Evolutionary conservation across 306 rosid genomes (phyloP).

Genomic region (Bauhinia variegata): DNA sequence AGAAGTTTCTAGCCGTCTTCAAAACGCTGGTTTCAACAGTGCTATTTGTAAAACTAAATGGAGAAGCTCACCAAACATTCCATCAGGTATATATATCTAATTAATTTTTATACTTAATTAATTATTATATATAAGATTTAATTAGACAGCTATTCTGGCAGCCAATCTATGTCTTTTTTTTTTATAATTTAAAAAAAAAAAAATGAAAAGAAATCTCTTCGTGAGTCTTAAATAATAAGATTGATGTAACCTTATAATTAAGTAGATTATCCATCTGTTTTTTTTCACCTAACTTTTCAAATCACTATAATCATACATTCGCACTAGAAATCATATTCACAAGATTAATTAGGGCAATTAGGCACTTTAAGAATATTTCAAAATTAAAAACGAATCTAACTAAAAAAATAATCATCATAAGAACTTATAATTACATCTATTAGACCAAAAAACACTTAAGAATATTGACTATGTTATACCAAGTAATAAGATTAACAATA

Average conservation of each 20-base stretch:
- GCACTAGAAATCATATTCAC: not conserved
- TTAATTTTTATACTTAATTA: too few relatives aligned
- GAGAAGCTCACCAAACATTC: conserved; percentile 58
- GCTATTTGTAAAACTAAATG: conserved; percentile 85
- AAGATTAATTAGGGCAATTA: not conserved
- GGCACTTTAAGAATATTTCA: not conserved
- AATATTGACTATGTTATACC: too few relatives aligned
- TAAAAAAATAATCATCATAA: too few relatives aligned
- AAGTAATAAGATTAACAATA: too few relatives aligned
- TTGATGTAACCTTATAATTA: conserved; percentile 1
- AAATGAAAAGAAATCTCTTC: not conserved
- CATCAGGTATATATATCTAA: conserved; percentile 56
- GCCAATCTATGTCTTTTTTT: not conserved
- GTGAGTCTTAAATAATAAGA: conserved; percentile 19
- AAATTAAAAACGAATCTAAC: too few relatives aligned
- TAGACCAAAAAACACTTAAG: too few relatives aligned
- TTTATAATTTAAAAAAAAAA: too few relatives aligned
- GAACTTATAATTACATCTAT: too few relatives aligned
- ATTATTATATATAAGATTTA: too few relatives aligned
- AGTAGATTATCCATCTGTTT: not conserved
- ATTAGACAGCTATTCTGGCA: too few relatives aligned
- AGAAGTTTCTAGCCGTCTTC: conserved; percentile 59
- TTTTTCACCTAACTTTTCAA: conserved; percentile 18
- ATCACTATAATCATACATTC: not conserved
- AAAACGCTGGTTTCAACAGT: conserved; percentile 51